Base-by-base conservation (phyloP, 2,329 filamentous ascomycete species). In the Daldinia sp. region DNA sequence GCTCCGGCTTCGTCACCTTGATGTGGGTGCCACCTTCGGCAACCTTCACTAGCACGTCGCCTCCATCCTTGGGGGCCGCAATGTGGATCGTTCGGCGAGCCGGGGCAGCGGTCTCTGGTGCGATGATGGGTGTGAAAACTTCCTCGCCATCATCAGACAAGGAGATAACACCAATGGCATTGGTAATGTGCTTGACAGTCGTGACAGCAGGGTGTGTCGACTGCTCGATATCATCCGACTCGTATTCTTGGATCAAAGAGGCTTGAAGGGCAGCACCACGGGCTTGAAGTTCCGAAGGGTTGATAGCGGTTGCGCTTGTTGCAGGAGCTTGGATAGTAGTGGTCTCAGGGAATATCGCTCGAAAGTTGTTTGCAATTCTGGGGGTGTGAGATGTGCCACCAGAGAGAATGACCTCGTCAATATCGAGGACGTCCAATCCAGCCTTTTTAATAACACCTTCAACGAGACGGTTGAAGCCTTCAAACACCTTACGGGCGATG, bases 181-280 rank as follows among this genome's bases (percentile, higher is more conserved):
- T 91, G 71, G 87, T 84, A 67, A 96, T 89, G 82, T 99, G 95
- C 72, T 93, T 93, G 53, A 96, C 93, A 13, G 94, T 94, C 30
- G 94, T 97, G 68, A 99, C 93, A 75, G 93, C 92, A 53, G 95
- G 90, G 83, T 99, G 94, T 48, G 93, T 96, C 66, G 92, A 96
- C 84, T 97, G 94, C 77, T 96, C 92, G 71, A 99, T 96, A 76
- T 98, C 94, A 69, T 93, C 89, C 70, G 88, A 85, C 73, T 99
- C 95, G 79, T 96, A 99, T 78, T 97, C 94, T 78, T 94, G 89
- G 77, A 99, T 93, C 67, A 99, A 83, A 63, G 90, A 96, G 34
- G 95, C 95, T 81, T 99, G 95, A 72, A 99, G 93, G 29, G 95
- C 94, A 64, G 95, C 95, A 75, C 95, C 95, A 68, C 95, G 89